Percentiles rank a stretch among this genome's conserved stretches.
Conservation (phyloP, 768 basidiomycete species). For the Lyophyllum decastes region DNA sequence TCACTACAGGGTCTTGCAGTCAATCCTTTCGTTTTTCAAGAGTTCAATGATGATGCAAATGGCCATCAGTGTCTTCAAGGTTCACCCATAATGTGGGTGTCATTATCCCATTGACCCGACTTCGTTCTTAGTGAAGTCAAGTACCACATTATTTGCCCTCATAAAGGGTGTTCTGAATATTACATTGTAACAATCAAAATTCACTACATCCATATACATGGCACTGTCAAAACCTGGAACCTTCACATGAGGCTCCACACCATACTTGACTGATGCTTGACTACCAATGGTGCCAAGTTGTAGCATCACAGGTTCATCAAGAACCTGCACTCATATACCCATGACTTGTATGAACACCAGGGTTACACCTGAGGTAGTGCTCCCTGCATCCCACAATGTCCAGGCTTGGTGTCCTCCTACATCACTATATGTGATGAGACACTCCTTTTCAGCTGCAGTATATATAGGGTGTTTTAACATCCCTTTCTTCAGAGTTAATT, state of each 20-base stretch:
- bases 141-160: conserved; percentile 16
- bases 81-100: background rate
- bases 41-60: background rate
- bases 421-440: background rate
- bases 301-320: conserved; percentile 19
- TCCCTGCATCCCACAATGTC: conserved; percentile 22
- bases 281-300: conserved; percentile 36
- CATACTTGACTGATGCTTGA: conserved; percentile 27
- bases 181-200: conserved; percentile 36
- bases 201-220: conserved; percentile 33
- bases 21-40: conserved; percentile 4
- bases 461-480: background rate
- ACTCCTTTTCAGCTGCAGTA: background rate
- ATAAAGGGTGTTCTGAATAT: conserved; percentile 38
- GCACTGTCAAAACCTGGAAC: conserved; percentile 2
- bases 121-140: conserved; percentile 23
- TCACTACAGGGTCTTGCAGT: background rate
- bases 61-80: background rate
- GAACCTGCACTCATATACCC: conserved; percentile 1
- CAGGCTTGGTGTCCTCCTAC: background rate
- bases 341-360: conserved; percentile 18
- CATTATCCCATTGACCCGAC: conserved; percentile 11
- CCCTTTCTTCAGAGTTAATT: background rate
- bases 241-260: conserved; percentile 16
- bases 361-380: conserved; percentile 19